These are phyloP conservation scores for Podaxis carcinomalis DNA, from an alignment of 768 basidiomycete species.

Conservation along the genomic window DNA sequence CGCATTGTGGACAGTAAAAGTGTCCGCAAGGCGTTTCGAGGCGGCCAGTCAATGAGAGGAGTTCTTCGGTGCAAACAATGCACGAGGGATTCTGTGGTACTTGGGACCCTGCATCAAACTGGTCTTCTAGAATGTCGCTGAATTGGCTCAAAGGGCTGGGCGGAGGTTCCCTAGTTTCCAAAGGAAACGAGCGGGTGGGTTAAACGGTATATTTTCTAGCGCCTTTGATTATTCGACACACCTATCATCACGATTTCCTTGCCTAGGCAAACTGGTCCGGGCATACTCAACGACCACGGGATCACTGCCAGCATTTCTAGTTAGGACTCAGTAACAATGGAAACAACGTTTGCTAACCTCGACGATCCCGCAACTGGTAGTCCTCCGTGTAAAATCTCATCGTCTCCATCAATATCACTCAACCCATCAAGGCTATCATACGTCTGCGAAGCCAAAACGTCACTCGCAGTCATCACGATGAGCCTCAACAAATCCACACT, in stretches of 20 bases:
- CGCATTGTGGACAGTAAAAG: slow-evolving; percentile 11
- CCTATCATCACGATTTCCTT: background rate
- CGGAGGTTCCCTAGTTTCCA: background rate
- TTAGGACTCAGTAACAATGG: background rate
- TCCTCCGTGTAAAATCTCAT: background rate
- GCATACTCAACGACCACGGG: background rate
- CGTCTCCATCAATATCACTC: background rate
- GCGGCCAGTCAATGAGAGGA: background rate
- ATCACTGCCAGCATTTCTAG: background rate
- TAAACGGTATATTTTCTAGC: background rate
- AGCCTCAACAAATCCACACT: slow-evolving; percentile 1
- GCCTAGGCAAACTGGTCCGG: background rate
- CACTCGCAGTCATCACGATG: slow-evolving; percentile 1
- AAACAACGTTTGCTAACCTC: background rate
- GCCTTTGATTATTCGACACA: background rate
- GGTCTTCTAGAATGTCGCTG: background rate
- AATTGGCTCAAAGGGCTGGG: background rate
- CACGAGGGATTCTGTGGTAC: background rate
- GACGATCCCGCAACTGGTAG: background rate
- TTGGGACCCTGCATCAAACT: too few species aligned
- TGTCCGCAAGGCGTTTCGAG: slow-evolving; percentile 14
- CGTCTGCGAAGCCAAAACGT: background rate
- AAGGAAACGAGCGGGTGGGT: background rate
- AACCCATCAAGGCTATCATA: background rate
- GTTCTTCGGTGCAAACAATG: background rate